Conservation (phyloP, 345 rosid genomes). For the Eucalyptus decipiens region DNA sequence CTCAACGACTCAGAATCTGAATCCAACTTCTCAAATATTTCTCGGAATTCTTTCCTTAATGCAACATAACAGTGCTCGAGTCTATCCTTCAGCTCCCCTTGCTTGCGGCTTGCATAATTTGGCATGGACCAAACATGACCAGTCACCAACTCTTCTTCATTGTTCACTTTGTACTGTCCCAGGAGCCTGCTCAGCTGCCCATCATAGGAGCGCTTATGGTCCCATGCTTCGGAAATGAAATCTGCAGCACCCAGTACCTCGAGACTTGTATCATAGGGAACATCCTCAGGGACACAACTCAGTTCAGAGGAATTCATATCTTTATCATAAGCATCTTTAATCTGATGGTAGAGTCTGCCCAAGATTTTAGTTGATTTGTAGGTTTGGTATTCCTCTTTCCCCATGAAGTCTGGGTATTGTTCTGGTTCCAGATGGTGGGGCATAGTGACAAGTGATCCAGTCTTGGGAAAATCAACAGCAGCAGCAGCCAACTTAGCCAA, state of each 20-base stretch:
- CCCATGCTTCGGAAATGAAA: constrained; percentile 65
- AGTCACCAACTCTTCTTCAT: constrained; percentile 91
- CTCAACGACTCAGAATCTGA: constrained; percentile 21
- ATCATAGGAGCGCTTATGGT: constrained; percentile 57
- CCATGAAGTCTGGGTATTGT: constrained; percentile 87
- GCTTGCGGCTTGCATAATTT: constrained; percentile 44
- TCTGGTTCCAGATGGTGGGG: constrained; percentile 59
- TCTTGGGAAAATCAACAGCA: constrained; percentile 91
- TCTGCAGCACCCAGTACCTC: constrained; percentile 44
- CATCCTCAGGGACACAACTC: constrained; percentile 14
- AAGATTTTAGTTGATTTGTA: constrained; percentile 64
- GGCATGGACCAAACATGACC: constrained; percentile 98
- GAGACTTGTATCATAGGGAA: constrained; percentile 56
- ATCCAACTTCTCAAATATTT: constrained; percentile 39
- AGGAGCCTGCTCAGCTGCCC: constrained; percentile 66
- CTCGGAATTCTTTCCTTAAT: constrained; percentile 64
- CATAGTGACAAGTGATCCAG: constrained; percentile 67
- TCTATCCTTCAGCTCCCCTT: constrained; percentile 67
- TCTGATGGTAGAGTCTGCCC: constrained; percentile 64
- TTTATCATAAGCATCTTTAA: constrained; percentile 45
- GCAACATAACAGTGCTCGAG: constrained; percentile 57
- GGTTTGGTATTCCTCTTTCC: constrained; percentile 56
- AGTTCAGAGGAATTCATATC: constrained; percentile 23
- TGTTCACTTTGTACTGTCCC: constrained; percentile 64
- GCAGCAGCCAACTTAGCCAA: constrained; percentile 85